Percentiles rank a stretch among this genome's conserved stretches.
These are phyloP conservation scores for Aureobasidium zeae DNA, from an alignment of 2,329 filamentous ascomycete species.

Conservation along the genomic window DNA sequence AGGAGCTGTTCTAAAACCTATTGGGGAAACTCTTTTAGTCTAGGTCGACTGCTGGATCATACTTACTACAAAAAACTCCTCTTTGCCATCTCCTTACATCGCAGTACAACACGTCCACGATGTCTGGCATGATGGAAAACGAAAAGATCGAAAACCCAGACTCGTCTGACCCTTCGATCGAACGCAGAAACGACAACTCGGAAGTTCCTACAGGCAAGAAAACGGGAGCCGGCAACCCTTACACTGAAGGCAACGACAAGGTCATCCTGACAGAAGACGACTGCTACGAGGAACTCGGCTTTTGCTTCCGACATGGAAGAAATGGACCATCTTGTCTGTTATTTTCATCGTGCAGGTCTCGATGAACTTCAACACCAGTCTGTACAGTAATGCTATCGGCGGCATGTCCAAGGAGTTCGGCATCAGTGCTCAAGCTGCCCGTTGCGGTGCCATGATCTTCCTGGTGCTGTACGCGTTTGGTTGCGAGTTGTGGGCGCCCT, in stretches of 20 bases:
- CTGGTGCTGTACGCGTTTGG: slow-evolving; percentile 45
- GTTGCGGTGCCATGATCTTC: slow-evolving; percentile 42
- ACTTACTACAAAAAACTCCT: too few relatives aligned
- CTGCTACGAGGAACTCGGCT: slow-evolving; percentile 40
- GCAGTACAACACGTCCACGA: not conserved
- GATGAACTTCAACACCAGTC: slow-evolving; percentile 51
- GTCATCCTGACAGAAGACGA: slow-evolving; percentile 13
- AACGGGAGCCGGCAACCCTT: slow-evolving; percentile 28
- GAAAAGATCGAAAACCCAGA: slow-evolving; percentile 13
- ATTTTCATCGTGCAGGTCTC: slow-evolving; percentile 47
- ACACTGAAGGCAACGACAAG: not conserved
- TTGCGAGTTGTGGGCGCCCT: slow-evolving; percentile 44
- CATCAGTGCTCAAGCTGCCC: slow-evolving; percentile 39
- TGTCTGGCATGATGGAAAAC: slow-evolving; percentile 10
- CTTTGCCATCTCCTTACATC: too few relatives aligned
- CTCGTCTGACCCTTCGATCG: slow-evolving; percentile 8
- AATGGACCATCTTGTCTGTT: slow-evolving; percentile 44
- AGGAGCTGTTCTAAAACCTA: too few relatives aligned
- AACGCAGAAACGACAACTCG: slow-evolving; percentile 13
- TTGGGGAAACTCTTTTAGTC: too few relatives aligned
- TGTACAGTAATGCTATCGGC: slow-evolving; percentile 45
- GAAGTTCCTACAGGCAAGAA: slow-evolving; percentile 7
- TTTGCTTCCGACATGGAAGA: slow-evolving; percentile 41
- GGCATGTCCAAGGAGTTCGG: slow-evolving; percentile 39
- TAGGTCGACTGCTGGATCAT: too few relatives aligned